These are phyloP conservation scores for Kregervanrija delftensis DNA, from an alignment of 805 yeast species.

Conservation along the genomic window DNA sequence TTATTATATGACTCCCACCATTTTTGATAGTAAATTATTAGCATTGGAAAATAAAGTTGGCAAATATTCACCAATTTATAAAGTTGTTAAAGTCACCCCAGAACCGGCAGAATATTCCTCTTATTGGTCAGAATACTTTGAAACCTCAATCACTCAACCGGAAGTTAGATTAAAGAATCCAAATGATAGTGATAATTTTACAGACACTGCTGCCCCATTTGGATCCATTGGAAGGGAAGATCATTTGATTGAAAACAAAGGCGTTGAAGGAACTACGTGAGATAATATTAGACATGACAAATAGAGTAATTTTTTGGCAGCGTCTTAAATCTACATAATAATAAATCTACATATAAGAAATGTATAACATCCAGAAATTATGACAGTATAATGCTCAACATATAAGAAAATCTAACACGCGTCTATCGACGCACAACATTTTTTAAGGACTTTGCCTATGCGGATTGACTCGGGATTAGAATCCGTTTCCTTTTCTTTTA, in stretches of 20 bases:
- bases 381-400: too few relatives aligned
- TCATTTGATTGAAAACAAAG: neutral
- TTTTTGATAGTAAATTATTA: constrained; percentile 28
- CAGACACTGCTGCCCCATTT: neutral
- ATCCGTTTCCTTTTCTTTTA: too few relatives aligned
- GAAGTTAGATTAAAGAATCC: constrained; percentile 49
- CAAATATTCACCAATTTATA: constrained; percentile 15
- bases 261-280: constrained; percentile 8
- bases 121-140: constrained; percentile 44
- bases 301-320: neutral
- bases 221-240: neutral
- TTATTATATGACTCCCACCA: constrained; percentile 24
- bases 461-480: too few relatives aligned
- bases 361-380: too few relatives aligned
- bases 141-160: constrained; percentile 42
- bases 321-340: too few relatives aligned
- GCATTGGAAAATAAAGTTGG: constrained; percentile 21
- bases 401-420: too few relatives aligned
- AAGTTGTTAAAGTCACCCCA: constrained; percentile 18
- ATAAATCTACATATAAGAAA: too few relatives aligned
- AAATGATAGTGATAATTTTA: constrained; percentile 14
- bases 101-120: constrained; percentile 15
- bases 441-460: too few relatives aligned
- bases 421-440: too few relatives aligned
- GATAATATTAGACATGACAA: constrained; percentile 12